Evolutionary conservation across 495 filamentous ascomycete species (phyloP), one percentile per base, ranked within the genome.

Genomic region (Neurospora terricola): DNA sequence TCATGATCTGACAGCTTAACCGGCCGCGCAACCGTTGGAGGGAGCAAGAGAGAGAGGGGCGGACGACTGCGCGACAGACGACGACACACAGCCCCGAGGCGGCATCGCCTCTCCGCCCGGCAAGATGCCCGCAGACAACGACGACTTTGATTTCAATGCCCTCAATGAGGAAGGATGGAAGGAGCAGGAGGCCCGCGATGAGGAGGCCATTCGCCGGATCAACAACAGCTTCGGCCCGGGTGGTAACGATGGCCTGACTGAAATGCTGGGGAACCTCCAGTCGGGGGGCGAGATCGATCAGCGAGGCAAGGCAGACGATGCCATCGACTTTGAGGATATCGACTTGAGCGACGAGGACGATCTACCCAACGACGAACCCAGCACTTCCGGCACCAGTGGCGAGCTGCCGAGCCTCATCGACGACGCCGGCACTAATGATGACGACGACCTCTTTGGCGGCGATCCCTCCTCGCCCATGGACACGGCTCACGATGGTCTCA

Each of bases 291-390:
- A 72, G 10, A 80, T 84, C 72, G 80, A 81, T 72, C 80, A 84
- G 70, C 73, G 72, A 18, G 76, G 77, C 71, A 84, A 83, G 71
- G 83, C 82, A 69, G 84, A 81, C 40, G 81, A 86, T 77, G 84
- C 83, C 69, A 75, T 82, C 73, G 96, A 99, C 81, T 99, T 90
- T 76, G 94, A 93, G 79, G 94, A 97, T 80, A 91, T 97, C 80
- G 94, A 97, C 80, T 90, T 97, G 79, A 85, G 83, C 69, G 90
- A 91, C 72, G 86, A 77, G 21, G 76, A 86, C 72, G 90, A 90
- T 45, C 78, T 88, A 10, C 84, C 83, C 75, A 79, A 81, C 38
- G 83, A 82, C 59, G 84, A 82, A 37, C 80, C 79, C 21, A 80
- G 77, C 38, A 73, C 77, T 0, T 77, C 77, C 37, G 78, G 79